Evolutionary conservation across 139 green algal species (phyloP), one percentile per base, ranked within the genome.

Genomic region (Dunaliella primolecta): DNA sequence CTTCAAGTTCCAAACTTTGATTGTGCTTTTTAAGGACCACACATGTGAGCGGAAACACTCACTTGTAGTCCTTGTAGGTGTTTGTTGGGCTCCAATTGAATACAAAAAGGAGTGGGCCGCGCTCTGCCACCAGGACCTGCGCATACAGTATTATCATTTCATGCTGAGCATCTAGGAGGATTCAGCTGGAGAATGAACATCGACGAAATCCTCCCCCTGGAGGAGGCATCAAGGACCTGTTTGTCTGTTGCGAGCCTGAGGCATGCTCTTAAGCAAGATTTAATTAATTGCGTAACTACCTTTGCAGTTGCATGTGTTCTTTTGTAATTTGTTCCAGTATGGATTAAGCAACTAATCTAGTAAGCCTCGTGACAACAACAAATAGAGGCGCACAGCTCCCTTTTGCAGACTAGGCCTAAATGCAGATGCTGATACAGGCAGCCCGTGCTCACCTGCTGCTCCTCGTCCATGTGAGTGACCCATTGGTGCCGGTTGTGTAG

Each of bases 101-200:
- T 27, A 99, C 95, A 80, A 96, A 99, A 30, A 99, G 75, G 38
- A 99, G 91, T 0, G 94, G 91, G 3, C 96, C 96, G 11, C 97
- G 92, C 94, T 99, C 97, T 32, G 95, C 95, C 35, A 99, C 96
- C 78, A 99, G 88, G 27, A 98, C 84, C 92, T 97, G 93, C 27
- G 75, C 2, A 34, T 34, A 36, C 7, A 30, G 34, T 30, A 57
- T 25, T 29, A 70, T 15, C 7, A 29, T 11, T 64, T 7, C 23
- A 70, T 29, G 20, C 11, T 31, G 23, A 82, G 11, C 29, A 56
- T 70, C 78, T 32, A 29, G n/a, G 56, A 27, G 31, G 29, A 30
- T 64, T 82, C 34, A 72, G 23, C 56, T 72, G 20, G 23, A 20
- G 23, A 20, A 72, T n/a, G 33, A n/a, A 78, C n/a, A 25, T 56